Evolutionary conservation across 257 asterid genomes (phyloP), one percentile per base, ranked within the genome.

Genomic region (Gynochthodes officinalis): DNA sequence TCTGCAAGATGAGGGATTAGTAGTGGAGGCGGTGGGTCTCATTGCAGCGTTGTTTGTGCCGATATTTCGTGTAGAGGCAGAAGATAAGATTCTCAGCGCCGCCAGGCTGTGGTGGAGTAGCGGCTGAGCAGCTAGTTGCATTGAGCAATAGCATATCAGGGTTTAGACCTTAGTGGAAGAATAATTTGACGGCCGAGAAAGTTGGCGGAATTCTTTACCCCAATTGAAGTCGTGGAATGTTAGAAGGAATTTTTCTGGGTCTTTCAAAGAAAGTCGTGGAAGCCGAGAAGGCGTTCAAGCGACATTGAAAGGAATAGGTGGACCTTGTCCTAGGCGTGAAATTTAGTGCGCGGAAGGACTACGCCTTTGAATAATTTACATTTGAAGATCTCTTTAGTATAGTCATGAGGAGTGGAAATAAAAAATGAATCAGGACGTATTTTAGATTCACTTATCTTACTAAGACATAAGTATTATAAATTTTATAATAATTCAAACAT

Each of bases 21-120:
- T 52, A n/a, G 11, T 4, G 53, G 53, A n/a, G 64, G 40, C 1
- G 2, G 64, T 28, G n/a, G 52, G 39, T 42, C 48, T 69, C 73
- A 53, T 52, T 14, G 27, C n/a, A n/a, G 53, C 37, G 53, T n/a
- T 23, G 69, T 55, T 55, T 21, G 32, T 21, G 16, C 37, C 40
- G 40, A 55, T 55, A 33, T 32, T 57, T 57, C 44, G 57, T 0
- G 69, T 7, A 49, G 32, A 32, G 53, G 78, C 13, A 49, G 48
- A 68, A 39, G 78, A 44, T 35, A 75, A 44, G 69, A 75, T 75
- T 53, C 73, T 46, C 44, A 33, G 44, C 35, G 33, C 74, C 73
- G 74, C 67, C 42, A 61, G 49, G 37, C 2, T 57, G 7, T 9
- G 69, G 46, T 16, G 48, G 63, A 32, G 60, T 21, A 43, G 68